Evolutionary conservation across 495 filamentous ascomycete genomes (phyloP), one percentile per base, ranked within the genome.

Genomic region (Pseudevernia furfuracea): DNA sequence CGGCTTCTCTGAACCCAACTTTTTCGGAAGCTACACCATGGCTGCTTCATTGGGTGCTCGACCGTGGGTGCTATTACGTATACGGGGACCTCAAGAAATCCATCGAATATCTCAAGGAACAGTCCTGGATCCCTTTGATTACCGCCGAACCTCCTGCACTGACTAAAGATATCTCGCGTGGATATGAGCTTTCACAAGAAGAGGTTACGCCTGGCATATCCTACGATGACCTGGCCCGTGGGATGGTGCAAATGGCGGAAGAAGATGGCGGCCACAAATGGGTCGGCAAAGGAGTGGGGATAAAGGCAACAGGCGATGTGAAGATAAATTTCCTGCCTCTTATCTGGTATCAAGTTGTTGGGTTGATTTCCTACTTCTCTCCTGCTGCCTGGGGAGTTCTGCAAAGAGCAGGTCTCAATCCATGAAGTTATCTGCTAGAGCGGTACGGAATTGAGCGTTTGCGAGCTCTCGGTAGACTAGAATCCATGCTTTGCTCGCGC

Each of bases 211-310:
- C 38, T 34, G 41, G 28, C 11, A 23, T 60, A 12, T 60, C 59
- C 46, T 60, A 60, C 23, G 59, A 60, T 32, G 59, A 60, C 17
- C 59, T 60, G 59, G 59, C 59, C 12, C 59, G 59, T 36, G 59
- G n/a, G 14, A 60, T 60, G 59, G 59, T 60, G 38, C 59, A 60
- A 36, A 60, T 60, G 59, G 59, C 59, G 39, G 59, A 60, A 60
- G 59, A 60, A 36, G 59, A 46, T 15, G 59, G 38, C 39, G 59
- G 59, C 25, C 39, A 23, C 19, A 60, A 60, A n/a, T 60, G 59
- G 59, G 39, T 60, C 17, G 59, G 59, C 25, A 44, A 60, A 60
- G 59, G 59, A 34, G 59, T 60, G 17, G 59, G 59, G 14, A 21
- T 60, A 5, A 60, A 60, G 38, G 37, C 59, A 32, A 60, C 38